Evolutionary conservation across 1,139 yeast species (phyloP).

Genomic region (Debaryomyces psychrophilus): DNA sequence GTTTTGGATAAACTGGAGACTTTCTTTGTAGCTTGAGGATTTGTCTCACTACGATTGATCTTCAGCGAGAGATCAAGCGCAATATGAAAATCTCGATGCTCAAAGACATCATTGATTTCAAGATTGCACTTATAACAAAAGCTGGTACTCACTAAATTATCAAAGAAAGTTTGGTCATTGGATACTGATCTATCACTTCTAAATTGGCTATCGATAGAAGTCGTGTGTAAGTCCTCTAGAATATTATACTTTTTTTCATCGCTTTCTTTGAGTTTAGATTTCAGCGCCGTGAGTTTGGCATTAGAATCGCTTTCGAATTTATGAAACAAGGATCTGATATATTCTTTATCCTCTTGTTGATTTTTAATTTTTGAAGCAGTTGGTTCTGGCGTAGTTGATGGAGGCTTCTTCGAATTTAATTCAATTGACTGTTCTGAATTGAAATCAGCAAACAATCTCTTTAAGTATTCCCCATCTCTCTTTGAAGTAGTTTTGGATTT

Average conservation of each 20-base stretch:
- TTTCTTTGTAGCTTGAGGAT: not conserved
- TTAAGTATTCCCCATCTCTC: slow-evolving; percentile 21
- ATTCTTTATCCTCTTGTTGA: slow-evolving; percentile 16
- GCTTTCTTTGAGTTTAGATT: slow-evolving; percentile 4
- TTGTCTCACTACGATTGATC: slow-evolving; percentile 21
- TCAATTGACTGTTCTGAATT: slow-evolving; percentile 14
- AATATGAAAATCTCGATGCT: slow-evolving; percentile 45
- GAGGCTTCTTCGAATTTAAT: not conserved
- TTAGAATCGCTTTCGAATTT: slow-evolving; percentile 14
- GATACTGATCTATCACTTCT: slow-evolving; percentile 13
- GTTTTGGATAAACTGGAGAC: not conserved
- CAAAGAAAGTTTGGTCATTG: slow-evolving; percentile 14
- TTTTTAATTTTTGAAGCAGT: not conserved
- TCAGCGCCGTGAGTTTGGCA: slow-evolving; percentile 9
- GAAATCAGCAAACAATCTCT: slow-evolving; percentile 27
- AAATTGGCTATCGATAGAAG: not conserved
- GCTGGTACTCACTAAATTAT: slow-evolving; percentile 22
- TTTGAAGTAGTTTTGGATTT: not conserved
- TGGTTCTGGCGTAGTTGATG: not conserved
- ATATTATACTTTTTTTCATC: slow-evolving; percentile 21
- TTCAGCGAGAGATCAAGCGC: slow-evolving; percentile 42
- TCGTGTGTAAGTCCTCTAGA: slow-evolving; percentile 22
- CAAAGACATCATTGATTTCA: slow-evolving; percentile 34
- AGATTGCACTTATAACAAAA: slow-evolving; percentile 32
- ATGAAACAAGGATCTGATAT: slow-evolving; percentile 21